Base-by-base conservation (phyloP, 1,284 basidiomycete species). In the Irpex sp. region DNA sequence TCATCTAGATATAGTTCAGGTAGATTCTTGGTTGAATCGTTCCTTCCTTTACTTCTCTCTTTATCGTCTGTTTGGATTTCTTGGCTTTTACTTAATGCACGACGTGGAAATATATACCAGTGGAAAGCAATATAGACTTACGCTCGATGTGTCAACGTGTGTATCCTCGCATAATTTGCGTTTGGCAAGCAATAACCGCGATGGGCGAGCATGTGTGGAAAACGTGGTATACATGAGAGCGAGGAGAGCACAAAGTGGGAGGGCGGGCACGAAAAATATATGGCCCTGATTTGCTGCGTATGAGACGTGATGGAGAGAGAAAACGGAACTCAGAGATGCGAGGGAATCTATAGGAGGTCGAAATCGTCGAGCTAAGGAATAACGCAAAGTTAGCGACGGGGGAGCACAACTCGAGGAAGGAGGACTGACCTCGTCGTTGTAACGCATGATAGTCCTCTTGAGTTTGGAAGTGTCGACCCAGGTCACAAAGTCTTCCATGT, bases 401-500 rank as follows among this genome's bases (percentile, higher is more conserved):
- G 49, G 69, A 67, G 49, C 54, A 13, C 31, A 47, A 57, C 11
- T 33, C 17, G 26, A 60, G 17, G 53, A 37, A 13, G 33, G 43
- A 39, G 60, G 56, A 75, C 84, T 61, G 63, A 95, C 94, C 87
- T 98, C 94, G 78, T 97, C 96, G 75, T 98, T 99, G 83, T 99
- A 99, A 67, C 84, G 81, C 89, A 97, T 93, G 74, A 99, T 89
- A 0, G 94, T 96, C 66, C 97, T 85, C 86, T 97, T 98, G 75
- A 98, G 86, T 75, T 97, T 97, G 68, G 92, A 95, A 26, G 95
- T 96, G 76, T 99, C 96, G 15, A 99, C 95, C 97, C 97, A 99
- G 19, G 97, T 98, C 56, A 99, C 95, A 77, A 98, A 99, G 81
- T 99, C 97, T 74, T 99, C 96, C 94, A 97, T 96, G 69, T 95